Evolutionary conservation across 257 asterid genomes (phyloP), one percentile per base, ranked within the genome.

Genomic region (Nicotiana undulata): DNA sequence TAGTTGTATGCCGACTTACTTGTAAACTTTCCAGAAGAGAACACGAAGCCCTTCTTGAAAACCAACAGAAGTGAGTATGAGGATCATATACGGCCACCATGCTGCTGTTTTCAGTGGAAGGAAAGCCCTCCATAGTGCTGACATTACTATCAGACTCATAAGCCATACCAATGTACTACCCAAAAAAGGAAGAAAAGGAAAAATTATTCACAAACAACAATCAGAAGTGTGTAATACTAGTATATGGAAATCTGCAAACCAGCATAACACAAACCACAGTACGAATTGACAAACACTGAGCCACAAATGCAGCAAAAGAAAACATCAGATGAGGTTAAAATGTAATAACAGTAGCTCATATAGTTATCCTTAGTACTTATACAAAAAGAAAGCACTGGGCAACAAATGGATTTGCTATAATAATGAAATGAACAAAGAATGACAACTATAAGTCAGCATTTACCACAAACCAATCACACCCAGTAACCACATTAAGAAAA

Each of bases 71-170:
- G 93, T 61, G 79, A 92, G 75, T 80, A 95, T 86, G 63, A 95
- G 88, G 70, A 93, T 79, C 0, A 86, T 86, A 56, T 84, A 88
- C 26, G 92, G 97, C 94, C 97, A 92, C 86, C 82, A 87, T 55
- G 88, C 80, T 75, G 87, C 81, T 68, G 93, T 85, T 81, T 87
- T 77, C 82, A 93, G 89, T 28, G 99, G 99, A 17, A 95, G 90
- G 87, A 95, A 92, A 53, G 93, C 93, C 83, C 98, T 90, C 99
- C 98, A 92, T 11, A 89, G 81, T 6, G 93, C 98, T 76, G 99
- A 90, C 83, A 95, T 58, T 24, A 91, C 93, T 51, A 93, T 95
- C 82, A 95, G 89, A 83, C 97, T 95, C 89, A 90, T 90, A 82
- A 95, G 90, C 98, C 99, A 95, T 79, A 89, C 82, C 90, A 95